These are phyloP conservation scores for Candida sphagnicola DNA, from an alignment of 805 yeast genomes.

Conservation along the genomic window DNA sequence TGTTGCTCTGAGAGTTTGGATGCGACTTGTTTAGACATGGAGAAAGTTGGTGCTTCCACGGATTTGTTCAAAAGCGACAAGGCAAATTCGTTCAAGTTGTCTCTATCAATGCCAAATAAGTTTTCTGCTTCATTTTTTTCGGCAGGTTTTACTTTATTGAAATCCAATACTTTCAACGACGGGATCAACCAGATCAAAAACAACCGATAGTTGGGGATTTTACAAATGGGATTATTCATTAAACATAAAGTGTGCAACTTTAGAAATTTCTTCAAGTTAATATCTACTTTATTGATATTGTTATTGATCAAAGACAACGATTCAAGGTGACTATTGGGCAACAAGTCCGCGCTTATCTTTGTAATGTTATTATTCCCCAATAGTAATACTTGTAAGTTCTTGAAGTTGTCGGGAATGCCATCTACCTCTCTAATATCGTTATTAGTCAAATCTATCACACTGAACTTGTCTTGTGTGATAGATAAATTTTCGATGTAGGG, in stretches of 20 bases:
- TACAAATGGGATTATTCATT: conserved; percentile 54
- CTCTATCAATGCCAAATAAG: conserved; percentile 29
- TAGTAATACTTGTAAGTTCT: conserved; percentile 49
- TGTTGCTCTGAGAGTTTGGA: conserved; percentile 54
- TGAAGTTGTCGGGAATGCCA: conserved; percentile 34
- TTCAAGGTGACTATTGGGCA: conserved; percentile 36
- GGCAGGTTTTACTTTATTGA: conserved; percentile 49
- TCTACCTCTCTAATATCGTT: conserved; percentile 61
- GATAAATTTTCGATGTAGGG: conserved; percentile 34
- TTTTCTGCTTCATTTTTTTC: conserved; percentile 49
- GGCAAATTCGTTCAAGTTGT: conserved; percentile 5
- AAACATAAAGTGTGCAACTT: conserved; percentile 48
- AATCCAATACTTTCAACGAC: conserved; percentile 61
- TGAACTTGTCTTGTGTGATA: conserved; percentile 30
- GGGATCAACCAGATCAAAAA: conserved; percentile 64
- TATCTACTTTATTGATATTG: conserved; percentile 40
- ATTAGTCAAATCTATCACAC: conserved; percentile 68
- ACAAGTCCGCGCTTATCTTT: conserved; percentile 14
- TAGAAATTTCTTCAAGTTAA: conserved; percentile 33
- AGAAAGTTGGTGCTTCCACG: background rate
- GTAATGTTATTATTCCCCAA: conserved; percentile 60
- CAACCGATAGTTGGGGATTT: conserved; percentile 50
- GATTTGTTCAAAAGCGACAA: conserved; percentile 2
- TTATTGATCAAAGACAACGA: conserved; percentile 53
- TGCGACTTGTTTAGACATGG: conserved; percentile 21